Conservation (phyloP, 2,329 filamentous ascomycete species). For the Calonectria montana region DNA sequence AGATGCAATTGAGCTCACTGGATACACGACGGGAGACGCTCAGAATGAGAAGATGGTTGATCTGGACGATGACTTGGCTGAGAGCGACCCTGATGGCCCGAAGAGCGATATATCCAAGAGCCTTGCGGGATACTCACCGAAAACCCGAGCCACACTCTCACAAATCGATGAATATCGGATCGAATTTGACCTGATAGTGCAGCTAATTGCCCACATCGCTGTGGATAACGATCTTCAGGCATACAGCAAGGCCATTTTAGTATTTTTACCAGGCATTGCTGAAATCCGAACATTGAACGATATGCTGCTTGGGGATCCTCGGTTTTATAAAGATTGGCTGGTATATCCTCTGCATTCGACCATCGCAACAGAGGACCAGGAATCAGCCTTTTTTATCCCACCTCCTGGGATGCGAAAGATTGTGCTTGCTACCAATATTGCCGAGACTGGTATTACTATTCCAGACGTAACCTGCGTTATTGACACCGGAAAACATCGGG, state of each 20-base stretch:
- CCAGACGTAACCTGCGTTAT: constrained; percentile 97
- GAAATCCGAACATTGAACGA: constrained; percentile 93
- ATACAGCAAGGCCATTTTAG: constrained; percentile 91
- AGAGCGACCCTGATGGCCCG: constrained; percentile 62
- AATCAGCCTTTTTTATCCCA: constrained; percentile 89
- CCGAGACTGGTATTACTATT: constrained; percentile 98
- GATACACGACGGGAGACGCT: constrained; percentile 68
- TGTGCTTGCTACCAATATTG: constrained; percentile 96
- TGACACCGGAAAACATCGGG: constrained; percentile 95
- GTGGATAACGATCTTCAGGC: constrained; percentile 71
- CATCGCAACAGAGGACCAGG: constrained; percentile 96
- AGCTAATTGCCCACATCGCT: constrained; percentile 81
- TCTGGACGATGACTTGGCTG: constrained; percentile 70
- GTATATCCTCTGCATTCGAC: constrained; percentile 93
- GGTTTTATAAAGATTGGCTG: constrained; percentile 82
- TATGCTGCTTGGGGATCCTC: constrained; percentile 79
- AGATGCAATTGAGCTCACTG: constrained; percentile 89
- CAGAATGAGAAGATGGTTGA: constrained; percentile 66
- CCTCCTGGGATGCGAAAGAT: constrained; percentile 88
- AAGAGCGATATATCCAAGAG: constrained; percentile 71
- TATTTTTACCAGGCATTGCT: constrained; percentile 94
- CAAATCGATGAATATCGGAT: constrained; percentile 92
- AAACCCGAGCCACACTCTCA: constrained; percentile 79
- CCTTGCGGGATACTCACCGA: constrained; percentile 78
- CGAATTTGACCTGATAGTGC: constrained; percentile 87